Base-by-base conservation (phyloP, 2,329 filamentous ascomycete species). In the Penicillium sp. region DNA sequence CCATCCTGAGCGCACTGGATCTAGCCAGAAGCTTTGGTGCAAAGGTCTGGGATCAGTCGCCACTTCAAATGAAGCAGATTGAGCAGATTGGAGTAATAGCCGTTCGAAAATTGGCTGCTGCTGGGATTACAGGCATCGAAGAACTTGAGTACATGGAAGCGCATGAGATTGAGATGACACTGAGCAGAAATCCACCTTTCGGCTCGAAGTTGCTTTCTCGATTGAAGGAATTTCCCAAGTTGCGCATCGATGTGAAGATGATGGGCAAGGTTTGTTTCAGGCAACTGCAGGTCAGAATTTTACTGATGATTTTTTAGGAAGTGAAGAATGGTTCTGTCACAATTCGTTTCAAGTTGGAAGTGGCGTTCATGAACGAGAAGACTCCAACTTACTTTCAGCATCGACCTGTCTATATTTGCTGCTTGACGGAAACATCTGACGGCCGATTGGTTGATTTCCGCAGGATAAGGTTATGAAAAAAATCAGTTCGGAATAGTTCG, bases 131-230 rank as follows among this genome's bases (percentile, higher is more conserved):
- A 27, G 90, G 80, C 5, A 85, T 98, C 6, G 84, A 88, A 43
- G 83, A 85, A n/a, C 78, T 99, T 13, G 85, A 88, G 16, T 75
- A 73, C 7, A 81, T 86, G 14, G 88, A 93, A 35, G 80, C 88
- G 26, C 83, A 87, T 53, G 83, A 86, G 26, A 91, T 99, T 51
- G 93, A 98, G 67, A 83, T 86, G 48, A 77, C 92, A 25, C 73
- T 96, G 47, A 88, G 87, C 61, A 88, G 89, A 53, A 92, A 96
- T 63, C 91, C 92, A 0, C 92, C 93, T 0, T 96, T 90, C 69
- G 95, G 93, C 0, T 82, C 84, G 45, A 88, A 88, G 43, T 70
- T 96, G 43, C 77, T 90, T 14, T 84, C 86, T 13, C 79, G 80
- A 21, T 74, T 95, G 10, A 83, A 82, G 1, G 80, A 81, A 0